phyloP scores from a whole-genome alignment of 1,284 basidiomycete species.

The Cryptococcus sp. region DNA sequence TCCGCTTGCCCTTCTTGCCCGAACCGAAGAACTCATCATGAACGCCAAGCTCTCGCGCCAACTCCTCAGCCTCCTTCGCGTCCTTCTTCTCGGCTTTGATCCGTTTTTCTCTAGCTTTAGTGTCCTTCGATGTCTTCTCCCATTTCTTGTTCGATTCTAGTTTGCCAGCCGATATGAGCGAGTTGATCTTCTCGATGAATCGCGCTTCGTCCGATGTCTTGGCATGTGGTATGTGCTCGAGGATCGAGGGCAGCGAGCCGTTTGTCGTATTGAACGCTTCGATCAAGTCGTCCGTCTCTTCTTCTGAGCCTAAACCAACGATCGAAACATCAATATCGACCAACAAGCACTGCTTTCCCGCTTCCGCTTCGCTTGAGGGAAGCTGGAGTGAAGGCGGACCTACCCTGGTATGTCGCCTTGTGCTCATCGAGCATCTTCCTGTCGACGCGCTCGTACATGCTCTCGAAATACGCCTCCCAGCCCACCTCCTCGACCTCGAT shows the following conservation, averaged over 20 bases:
- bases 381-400: conserved; percentile 19
- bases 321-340: neutral
- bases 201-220: conserved; percentile 78
- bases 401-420: conserved; percentile 88
- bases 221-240: conserved; percentile 81
- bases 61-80: conserved; percentile 77
- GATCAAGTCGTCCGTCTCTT: conserved; percentile 77
- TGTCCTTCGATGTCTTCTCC: conserved; percentile 67
- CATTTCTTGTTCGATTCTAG: conserved; percentile 66
- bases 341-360: neutral
- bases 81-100: conserved; percentile 74
- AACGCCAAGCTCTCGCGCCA: conserved; percentile 84
- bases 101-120: conserved; percentile 71
- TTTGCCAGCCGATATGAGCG: conserved; percentile 63
- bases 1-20: conserved; percentile 67
- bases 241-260: conserved; percentile 75
- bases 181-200: conserved; percentile 70
- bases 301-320: conserved; percentile 66
- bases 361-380: no score
- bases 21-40: conserved; percentile 93
- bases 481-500: conserved; percentile 75
- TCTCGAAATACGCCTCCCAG: conserved; percentile 91
- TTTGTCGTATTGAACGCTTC: conserved; percentile 66
- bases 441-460: conserved; percentile 82
- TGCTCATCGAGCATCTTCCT: conserved; percentile 81